Base-by-base conservation (phyloP, 2,329 filamentous ascomycete species). In the Nigrospora osmanthi region DNA sequence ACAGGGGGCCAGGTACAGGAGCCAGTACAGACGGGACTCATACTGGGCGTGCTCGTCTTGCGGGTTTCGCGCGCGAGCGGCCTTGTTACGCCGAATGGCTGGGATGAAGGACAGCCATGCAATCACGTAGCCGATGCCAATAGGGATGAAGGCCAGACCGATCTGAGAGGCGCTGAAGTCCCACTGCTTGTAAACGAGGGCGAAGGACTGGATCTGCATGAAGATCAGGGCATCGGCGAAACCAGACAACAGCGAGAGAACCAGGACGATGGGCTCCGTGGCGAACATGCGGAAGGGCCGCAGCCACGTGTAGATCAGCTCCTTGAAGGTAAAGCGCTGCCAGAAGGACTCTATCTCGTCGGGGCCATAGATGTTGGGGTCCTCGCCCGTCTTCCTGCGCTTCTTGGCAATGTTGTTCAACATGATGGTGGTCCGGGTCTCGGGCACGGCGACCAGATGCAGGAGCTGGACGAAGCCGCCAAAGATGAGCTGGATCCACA, bases 401-500 rank as follows among this genome's bases (percentile, higher is more conserved):
- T 78, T 80, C 73, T 88, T 88, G 28, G 88, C 88, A 47, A 90
- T 87, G 2, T 71, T 72, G 66, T 93, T 83, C 73, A 94, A 81
- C 69, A 93, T 74, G 49, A 89, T 77, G 5, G 83, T 88, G 1
- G 80, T 77, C 43, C 87, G 75, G 0, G 88, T 93, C 63, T 93
- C 88, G 1, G 87, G 87, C 1, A 93, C 87, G 9, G 80, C 71
- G 47, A 85, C 57, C 41, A 84, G 68, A 58, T 89, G 85, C 5
- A 87, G 58, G 2, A 78, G 15, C 58, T 90, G 86, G 3, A 88
- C 78, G 32, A 78, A 72, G 10, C 66, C 83, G 15, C 87, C 87
- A 43, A 91, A 81, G 53, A 90, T 89, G 50, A 91, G 76, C 63
- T 90, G 86, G 48, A 91, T 85, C 87, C 88, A 93, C 60, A 91